Evolutionary conservation across 106 monocot species (phyloP).

Genomic region (Agapanthus africanus): DNA sequence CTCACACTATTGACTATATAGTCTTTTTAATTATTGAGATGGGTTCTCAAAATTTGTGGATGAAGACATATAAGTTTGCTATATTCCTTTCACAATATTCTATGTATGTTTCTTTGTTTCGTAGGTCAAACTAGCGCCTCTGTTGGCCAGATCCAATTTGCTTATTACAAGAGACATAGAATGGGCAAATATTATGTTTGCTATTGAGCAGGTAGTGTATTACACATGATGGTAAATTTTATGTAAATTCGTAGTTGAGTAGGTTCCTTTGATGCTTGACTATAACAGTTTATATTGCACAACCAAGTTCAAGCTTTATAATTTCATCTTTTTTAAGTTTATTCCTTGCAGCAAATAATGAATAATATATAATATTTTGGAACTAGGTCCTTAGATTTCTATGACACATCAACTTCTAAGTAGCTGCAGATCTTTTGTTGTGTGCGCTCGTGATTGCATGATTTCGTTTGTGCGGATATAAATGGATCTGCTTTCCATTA

Average conservation of each 20-base stretch:
- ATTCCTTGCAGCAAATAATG: neutral
- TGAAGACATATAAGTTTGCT: neutral
- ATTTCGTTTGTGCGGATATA: neutral
- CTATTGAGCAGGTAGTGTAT: slow-evolving; percentile 85
- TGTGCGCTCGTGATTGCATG: neutral
- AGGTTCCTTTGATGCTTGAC: neutral
- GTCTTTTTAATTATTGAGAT: neutral
- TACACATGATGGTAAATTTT: neutral
- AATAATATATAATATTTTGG: neutral
- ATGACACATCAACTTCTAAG: neutral
- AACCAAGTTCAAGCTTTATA: neutral
- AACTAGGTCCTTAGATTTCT: neutral
- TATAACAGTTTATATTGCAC: neutral
- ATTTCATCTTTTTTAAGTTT: neutral
- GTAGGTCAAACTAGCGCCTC: slow-evolving; percentile 61
- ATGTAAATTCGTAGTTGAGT: neutral
- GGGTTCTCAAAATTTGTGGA: neutral
- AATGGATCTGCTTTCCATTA: too few relatives aligned
- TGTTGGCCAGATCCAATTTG: slow-evolving; percentile 76
- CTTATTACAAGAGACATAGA: slow-evolving; percentile 95
- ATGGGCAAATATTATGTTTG: slow-evolving; percentile 98
- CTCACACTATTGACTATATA: neutral
- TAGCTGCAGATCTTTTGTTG: neutral
- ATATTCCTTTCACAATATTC: slow-evolving; percentile 3
- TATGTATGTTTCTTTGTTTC: neutral